Base-by-base conservation (phyloP, 2,329 filamentous ascomycete genomes). In the Conoideocrella luteorostrata region DNA sequence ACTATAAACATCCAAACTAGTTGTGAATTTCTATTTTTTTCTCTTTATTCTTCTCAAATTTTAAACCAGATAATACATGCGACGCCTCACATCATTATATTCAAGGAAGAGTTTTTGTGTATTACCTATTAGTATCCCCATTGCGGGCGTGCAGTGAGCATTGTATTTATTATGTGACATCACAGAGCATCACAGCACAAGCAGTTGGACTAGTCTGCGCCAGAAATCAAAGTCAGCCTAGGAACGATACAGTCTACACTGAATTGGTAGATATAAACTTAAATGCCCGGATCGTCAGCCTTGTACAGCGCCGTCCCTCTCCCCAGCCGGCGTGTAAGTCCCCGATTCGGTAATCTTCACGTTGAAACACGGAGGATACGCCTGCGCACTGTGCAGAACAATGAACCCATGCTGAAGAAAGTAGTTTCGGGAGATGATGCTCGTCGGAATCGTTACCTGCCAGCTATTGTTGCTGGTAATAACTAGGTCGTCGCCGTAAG, bases 391-490 rank as follows among this genome's bases (percentile, higher is more conserved):
- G 59, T 78, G 74, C 5, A 78, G 67, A 17, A 69, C 72, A 44
- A 78, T 75, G 47, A 75, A 74, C 54, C 77, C 74, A 52, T 77
- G 71, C 7, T 74, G 70, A 29, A 78, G 64, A 38, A 78, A 72
- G 47, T 78, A 77, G 59, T 75, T 74, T 2, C 74, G 73, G 5
- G 70, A 54, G 1, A 63, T 66, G 26, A 77, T 65, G 48, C 60
- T 61, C 42, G 60, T 55, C 26, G 74, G 74, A 42, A 77, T 71
- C 7, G 66, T 70, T 20, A 75, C 64, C 33, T 66, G 66, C 68
- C 70, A 75, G 45, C 62, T 70, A 59, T 71, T 70, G 56, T 72
- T 75, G 54, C 73, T 71, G 37, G 63, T 56, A 49, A 72, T 69
- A 47, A 80, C 55, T 5, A 70, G 56, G 44, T 67, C 66, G 7